Conservation (phyloP, 768 basidiomycete genomes). For the Chalciporus sphaerocephalus region DNA sequence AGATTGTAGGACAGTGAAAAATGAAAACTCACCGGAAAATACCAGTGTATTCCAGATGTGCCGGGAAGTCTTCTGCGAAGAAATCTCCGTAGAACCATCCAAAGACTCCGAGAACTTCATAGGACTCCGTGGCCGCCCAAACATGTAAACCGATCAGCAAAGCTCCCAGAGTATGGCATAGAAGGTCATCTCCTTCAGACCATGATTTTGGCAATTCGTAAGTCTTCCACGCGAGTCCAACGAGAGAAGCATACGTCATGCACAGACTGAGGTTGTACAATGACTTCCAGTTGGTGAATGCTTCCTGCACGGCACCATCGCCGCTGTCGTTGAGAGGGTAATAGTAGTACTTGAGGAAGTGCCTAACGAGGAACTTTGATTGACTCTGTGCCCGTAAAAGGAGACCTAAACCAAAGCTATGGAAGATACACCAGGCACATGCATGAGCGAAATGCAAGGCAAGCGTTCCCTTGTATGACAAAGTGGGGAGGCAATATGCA, state of each 20-base stretch:
- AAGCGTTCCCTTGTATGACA: slow-evolving; percentile 49
- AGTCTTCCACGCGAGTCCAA: slow-evolving; percentile 84
- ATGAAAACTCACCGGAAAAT: slow-evolving; percentile 72
- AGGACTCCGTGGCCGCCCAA: slow-evolving; percentile 89
- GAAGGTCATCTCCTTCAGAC: slow-evolving; percentile 81
- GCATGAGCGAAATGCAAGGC: slow-evolving; percentile 79
- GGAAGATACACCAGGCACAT: slow-evolving; percentile 78
- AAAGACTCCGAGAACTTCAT: slow-evolving; percentile 89
- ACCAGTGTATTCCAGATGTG: slow-evolving; percentile 89
- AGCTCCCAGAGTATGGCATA: slow-evolving; percentile 83
- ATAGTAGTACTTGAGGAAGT: slow-evolving; percentile 92
- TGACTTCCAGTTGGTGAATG: slow-evolving; percentile 92
- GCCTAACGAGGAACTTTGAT: slow-evolving; percentile 85
- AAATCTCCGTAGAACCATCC: slow-evolving; percentile 99
- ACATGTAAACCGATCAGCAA: slow-evolving; percentile 80
- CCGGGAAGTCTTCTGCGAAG: slow-evolving; percentile 91
- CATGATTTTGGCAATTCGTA: slow-evolving; percentile 80
- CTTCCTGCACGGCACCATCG: slow-evolving; percentile 81
- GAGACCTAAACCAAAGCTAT: slow-evolving; percentile 82
- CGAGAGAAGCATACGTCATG: slow-evolving; percentile 93
- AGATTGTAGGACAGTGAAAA: not conserved
- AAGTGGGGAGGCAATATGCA: slow-evolving; percentile 53
- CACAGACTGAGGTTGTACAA: slow-evolving; percentile 89
- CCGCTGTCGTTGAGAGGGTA: slow-evolving; percentile 69
- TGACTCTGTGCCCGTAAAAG: slow-evolving; percentile 81